These are phyloP conservation scores for Phaffomyces antillensis DNA, from an alignment of 805 yeast species.

Conservation along the genomic window DNA sequence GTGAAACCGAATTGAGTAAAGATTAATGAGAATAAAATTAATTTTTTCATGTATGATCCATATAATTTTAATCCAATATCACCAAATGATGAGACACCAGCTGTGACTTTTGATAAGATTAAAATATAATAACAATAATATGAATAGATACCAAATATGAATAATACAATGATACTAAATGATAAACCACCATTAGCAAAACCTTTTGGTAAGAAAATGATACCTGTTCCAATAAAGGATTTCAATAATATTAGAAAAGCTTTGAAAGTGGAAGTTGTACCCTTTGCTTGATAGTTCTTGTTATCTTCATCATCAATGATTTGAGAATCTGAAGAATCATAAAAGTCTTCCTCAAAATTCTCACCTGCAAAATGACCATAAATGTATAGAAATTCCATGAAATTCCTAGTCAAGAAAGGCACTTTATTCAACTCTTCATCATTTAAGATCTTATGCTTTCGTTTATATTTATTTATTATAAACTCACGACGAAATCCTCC, in stretches of 20 bases:
- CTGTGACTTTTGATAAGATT: slow-evolving; percentile 48
- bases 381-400: slow-evolving; percentile 66
- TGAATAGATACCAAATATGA: slow-evolving; percentile 61
- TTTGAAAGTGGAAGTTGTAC: slow-evolving; percentile 67
- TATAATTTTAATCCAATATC: slow-evolving; percentile 62
- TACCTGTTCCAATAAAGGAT: slow-evolving; percentile 75
- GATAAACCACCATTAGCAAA: slow-evolving; percentile 66
- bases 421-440: slow-evolving; percentile 27
- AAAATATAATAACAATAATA: slow-evolving; percentile 73
- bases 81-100: slow-evolving; percentile 69
- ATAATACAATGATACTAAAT: slow-evolving; percentile 46
- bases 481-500: slow-evolving; percentile 80
- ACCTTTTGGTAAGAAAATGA: slow-evolving; percentile 61
- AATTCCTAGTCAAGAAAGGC: slow-evolving; percentile 59
- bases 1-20: slow-evolving; percentile 75
- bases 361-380: slow-evolving; percentile 90
- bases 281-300: slow-evolving; percentile 30
- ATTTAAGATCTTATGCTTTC: slow-evolving; percentile 11
- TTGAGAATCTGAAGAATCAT: slow-evolving; percentile 10
- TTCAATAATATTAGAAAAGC: slow-evolving; percentile 67
- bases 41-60: slow-evolving; percentile 57
- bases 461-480: slow-evolving; percentile 33
- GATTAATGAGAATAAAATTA: slow-evolving; percentile 58
- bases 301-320: slow-evolving; percentile 22
- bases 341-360: slow-evolving; percentile 58